Percentiles rank a stretch among this genome's conserved stretches.
Evolutionary conservation across 2,329 filamentous ascomycete genomes (phyloP).

Genomic region (Cucurbitaria berberidis): DNA sequence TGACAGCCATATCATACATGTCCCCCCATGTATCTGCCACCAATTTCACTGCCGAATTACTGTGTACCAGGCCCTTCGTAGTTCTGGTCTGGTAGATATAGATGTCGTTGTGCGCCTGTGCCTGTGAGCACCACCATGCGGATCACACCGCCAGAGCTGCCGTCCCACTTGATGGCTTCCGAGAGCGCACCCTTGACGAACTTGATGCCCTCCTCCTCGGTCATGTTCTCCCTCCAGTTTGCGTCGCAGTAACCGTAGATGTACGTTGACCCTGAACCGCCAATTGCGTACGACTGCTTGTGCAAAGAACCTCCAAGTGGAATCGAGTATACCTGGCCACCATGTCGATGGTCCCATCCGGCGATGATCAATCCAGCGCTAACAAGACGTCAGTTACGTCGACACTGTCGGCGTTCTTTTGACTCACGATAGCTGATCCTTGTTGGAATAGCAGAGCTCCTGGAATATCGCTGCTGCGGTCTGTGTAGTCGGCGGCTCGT

Average conservation of each 20-base stretch:
- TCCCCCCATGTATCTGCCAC: constrained; percentile 5
- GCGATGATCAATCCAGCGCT: constrained; percentile 98
- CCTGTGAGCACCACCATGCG: constrained; percentile 95
- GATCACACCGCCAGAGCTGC: constrained; percentile 97
- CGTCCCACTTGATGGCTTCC: constrained; percentile 99
- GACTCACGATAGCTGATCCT: constrained; percentile 84
- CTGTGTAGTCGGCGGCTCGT: constrained; percentile 90
- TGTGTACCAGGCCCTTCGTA: constrained; percentile 76
- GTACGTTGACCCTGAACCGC: constrained; percentile 96
- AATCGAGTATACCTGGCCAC: constrained; percentile 97
- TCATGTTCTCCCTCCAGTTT: constrained; percentile 95
- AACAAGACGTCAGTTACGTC: constrained; percentile 25
- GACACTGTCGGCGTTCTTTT: background rate
- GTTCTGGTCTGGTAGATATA: constrained; percentile 88
- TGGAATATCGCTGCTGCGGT: constrained; percentile 96
- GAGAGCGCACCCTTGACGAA: constrained; percentile 91
- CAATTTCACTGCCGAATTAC: constrained; percentile 22
- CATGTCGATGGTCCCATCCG: constrained; percentile 94
- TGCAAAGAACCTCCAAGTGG: constrained; percentile 95
- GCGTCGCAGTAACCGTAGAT: constrained; percentile 99
- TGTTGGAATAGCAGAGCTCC: constrained; percentile 97
- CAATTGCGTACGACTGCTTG: constrained; percentile 95
- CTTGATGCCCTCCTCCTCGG: constrained; percentile 83
- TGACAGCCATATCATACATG: constrained; percentile 16
- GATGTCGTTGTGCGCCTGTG: constrained; percentile 86